Base-by-base conservation (phyloP, 2,329 filamentous ascomycete species). In the Hyphodiscus sp. region DNA sequence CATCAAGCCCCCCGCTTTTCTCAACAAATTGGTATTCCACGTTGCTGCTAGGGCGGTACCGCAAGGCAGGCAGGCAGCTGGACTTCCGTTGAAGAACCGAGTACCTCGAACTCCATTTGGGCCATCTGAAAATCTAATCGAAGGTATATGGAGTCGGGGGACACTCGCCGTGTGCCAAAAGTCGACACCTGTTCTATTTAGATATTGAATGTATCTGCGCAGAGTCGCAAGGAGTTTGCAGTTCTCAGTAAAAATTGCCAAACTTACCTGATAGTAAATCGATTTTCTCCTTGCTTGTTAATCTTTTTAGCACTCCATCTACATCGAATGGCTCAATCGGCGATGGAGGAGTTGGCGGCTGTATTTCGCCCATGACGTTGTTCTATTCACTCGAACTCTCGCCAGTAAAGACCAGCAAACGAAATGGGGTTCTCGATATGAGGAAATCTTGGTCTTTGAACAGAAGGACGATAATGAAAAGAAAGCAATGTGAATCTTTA, bases 1-100 rank as follows among this genome's bases (percentile, higher is more conserved):
- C 79, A 88, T 85, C 51, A 82, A 79, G 56, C 76, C 70, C 43
- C 85, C 85, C 45, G 83, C 79, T 38, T 74, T 71, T 63, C 81
- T 81, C 55, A 83, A 79, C 46, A 87, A 74, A n/a, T 74, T 68
- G 53, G 78, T 77, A 66, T 86, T 80, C 77, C 81, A 89, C 8
- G 85, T 86, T 3, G 83, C 82, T 20, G 80, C 85, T 5, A 75
- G 64, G 0, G 69, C 69, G 1, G 71, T 69, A 18, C 69, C 70
- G 50, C 68, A 71, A 9, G 73, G 71, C 2, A 74, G 56, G 49
- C 71, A 72, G 0, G 71, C 71, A 0, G 71, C 67, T 70, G 75
- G 59, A 69, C 73, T 61, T 75, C 64, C 58, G 47, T 61, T 60
- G 55, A 67, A 66, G 46, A 67, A 66, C 20, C 59, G 57, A 5